phyloP scores from a whole-genome alignment of 2,329 filamentous ascomycete species.

The Pseudophaeomoniella oleicola region DNA sequence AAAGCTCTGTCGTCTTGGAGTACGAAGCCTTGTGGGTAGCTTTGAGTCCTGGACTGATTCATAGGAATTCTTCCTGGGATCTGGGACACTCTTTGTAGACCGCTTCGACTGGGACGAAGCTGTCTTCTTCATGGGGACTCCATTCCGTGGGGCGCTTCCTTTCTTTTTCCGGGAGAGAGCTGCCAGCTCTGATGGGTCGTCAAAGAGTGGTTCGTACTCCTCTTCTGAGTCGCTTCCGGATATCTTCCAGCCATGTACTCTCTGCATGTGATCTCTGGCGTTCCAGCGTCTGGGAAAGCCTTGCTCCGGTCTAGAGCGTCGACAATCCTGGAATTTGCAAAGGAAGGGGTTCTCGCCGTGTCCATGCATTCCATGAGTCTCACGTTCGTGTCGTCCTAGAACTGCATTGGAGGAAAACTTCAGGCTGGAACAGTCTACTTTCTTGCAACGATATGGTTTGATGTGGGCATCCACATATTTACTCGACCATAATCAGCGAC shows the following conservation, averaged over 20 bases:
- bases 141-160: constrained; percentile 5
- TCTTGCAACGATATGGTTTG: constrained; percentile 92
- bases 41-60: constrained; percentile 4
- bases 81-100: constrained; percentile 3
- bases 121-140: constrained; percentile 11
- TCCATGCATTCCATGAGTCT: constrained; percentile 90
- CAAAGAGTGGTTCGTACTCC: neutral
- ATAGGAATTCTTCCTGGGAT: constrained; percentile 1
- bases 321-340: constrained; percentile 76
- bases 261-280: constrained; percentile 90
- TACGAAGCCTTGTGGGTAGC: constrained; percentile 6
- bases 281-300: constrained; percentile 96
- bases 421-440: constrained; percentile 64
- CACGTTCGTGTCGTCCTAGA: constrained; percentile 83
- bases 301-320: constrained; percentile 65
- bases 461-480: constrained; percentile 96
- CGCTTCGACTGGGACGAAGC: constrained; percentile 10
- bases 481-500: constrained; percentile 33
- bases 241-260: constrained; percentile 55
- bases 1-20: constrained; percentile 5
- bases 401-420: constrained; percentile 93
- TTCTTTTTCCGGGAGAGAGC: constrained; percentile 9
- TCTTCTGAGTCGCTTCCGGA: constrained; percentile 8
- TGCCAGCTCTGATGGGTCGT: neutral
- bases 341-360: constrained; percentile 86